Conservation (phyloP, 2,329 filamentous ascomycete species). For the Ilyonectria destructans region DNA sequence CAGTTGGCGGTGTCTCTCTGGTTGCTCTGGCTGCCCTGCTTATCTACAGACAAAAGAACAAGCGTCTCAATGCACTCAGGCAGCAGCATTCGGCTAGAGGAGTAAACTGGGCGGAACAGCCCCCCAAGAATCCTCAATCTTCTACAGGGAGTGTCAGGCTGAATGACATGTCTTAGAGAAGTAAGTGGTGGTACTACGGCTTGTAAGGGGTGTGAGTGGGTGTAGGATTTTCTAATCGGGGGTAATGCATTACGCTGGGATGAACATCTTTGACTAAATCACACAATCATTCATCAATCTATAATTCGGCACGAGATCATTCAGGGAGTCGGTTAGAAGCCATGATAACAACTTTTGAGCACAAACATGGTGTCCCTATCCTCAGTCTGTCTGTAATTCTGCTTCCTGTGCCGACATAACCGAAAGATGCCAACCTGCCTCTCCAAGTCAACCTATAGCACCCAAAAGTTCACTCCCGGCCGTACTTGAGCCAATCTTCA, state of each 20-base stretch:
- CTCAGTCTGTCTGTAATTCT: not conserved
- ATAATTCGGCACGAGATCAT: constrained; percentile 1
- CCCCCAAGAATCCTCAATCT: constrained; percentile 25
- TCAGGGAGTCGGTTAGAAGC: not conserved
- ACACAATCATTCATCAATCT: constrained; percentile 7
- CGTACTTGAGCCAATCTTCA: not conserved
- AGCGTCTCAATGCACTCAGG: constrained; percentile 13
- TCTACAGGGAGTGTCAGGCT: constrained; percentile 30
- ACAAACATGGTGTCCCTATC: not conserved
- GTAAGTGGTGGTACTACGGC: not conserved
- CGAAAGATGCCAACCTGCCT: not conserved
- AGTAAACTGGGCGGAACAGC: constrained; percentile 32
- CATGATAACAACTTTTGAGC: not conserved
- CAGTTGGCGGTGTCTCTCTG: constrained; percentile 74
- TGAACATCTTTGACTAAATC: constrained; percentile 6
- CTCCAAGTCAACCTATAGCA: not conserved
- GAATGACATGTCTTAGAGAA: constrained; percentile 18
- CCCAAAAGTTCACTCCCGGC: not conserved
- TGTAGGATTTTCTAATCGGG: constrained; percentile 2
- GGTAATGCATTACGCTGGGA: constrained; percentile 21
- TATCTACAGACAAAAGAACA: constrained; percentile 59
- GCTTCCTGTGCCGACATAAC: not conserved
- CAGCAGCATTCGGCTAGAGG: constrained; percentile 33
- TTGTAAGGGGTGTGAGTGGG: not conserved
- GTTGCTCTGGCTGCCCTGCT: constrained; percentile 74